A percentile compares a stretch with the other conserved stretches of the same genome.
These are phyloP conservation scores for Cinnamomum chago DNA, from an alignment of 164 flowering plant genomes.

Conservation along the genomic window DNA sequence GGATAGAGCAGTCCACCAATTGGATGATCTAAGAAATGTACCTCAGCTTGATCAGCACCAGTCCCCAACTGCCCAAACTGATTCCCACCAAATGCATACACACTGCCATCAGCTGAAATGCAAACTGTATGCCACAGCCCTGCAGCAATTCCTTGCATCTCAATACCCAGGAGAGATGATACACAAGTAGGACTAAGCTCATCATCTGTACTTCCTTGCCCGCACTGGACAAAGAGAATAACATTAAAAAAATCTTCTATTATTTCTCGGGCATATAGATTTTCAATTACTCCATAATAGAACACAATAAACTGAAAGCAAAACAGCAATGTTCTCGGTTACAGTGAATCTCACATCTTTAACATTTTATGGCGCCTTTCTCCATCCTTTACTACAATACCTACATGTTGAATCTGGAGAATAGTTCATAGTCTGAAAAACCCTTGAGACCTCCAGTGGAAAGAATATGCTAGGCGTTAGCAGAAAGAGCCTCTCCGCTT, in stretches of 20 bases:
- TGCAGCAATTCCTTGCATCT: conserved; percentile 63
- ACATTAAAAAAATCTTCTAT: not conserved
- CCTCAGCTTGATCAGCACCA: conserved; percentile 96
- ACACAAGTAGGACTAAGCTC: conserved; percentile 85
- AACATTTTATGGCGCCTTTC: conserved; percentile 15
- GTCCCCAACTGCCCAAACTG: conserved; percentile 99
- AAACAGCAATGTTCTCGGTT: conserved; percentile 1
- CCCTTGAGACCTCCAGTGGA: conserved; percentile 2
- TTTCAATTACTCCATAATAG: not conserved
- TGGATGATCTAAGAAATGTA: conserved; percentile 13
- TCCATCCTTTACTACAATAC: conserved; percentile 13
- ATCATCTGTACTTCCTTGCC: conserved; percentile 97
- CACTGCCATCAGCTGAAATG: conserved; percentile 80
- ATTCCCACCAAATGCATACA: conserved; percentile 94
- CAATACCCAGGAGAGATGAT: conserved; percentile 77
- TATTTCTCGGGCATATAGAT: no score
- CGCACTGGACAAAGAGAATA: conserved; percentile 58
- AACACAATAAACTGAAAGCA: conserved; percentile 1
- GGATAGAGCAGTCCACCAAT: not conserved
- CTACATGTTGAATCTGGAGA: conserved; percentile 21
- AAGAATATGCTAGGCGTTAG: not conserved
- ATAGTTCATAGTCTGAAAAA: conserved; percentile 12
- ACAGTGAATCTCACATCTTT: conserved; percentile 13
- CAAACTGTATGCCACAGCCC: conserved; percentile 98
- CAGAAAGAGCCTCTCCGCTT: no score